Conservation (phyloP, 257 asterid species). For the Solanum clarkiae region DNA sequence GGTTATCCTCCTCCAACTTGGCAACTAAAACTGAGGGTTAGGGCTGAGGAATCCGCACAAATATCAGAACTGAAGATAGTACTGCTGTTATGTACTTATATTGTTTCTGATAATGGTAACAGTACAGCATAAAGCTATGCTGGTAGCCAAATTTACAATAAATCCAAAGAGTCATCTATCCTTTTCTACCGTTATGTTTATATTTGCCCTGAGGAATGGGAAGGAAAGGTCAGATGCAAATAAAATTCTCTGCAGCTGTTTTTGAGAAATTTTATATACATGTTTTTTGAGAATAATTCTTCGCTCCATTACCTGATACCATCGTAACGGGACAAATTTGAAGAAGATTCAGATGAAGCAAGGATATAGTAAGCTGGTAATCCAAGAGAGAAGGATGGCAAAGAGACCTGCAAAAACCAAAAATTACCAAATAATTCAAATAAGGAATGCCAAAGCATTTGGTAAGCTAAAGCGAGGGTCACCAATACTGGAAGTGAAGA, state of each 20-base stretch:
- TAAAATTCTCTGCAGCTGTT: background rate
- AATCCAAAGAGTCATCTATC: background rate
- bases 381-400: slow-evolving; percentile 94
- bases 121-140: background rate
- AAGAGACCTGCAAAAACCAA: slow-evolving; percentile 45
- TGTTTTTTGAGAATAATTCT: background rate
- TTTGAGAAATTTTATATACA: background rate
- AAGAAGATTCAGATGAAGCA: slow-evolving; percentile 92
- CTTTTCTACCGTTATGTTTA: background rate
- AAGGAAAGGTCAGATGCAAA: background rate
- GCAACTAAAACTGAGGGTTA: background rate
- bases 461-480: background rate
- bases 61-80: background rate
- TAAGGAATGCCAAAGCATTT: background rate
- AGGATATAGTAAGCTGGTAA: slow-evolving; percentile 94
- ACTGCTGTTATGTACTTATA: background rate
- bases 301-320: slow-evolving; percentile 59
- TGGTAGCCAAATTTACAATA: background rate
- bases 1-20: background rate
- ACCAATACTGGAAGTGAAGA: background rate
- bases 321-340: slow-evolving; percentile 95
- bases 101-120: background rate
- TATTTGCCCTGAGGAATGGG: background rate
- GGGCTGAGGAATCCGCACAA: background rate
- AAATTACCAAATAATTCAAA: slow-evolving; percentile 1